Conservation (phyloP, 2,329 filamentous ascomycete genomes). For the Cyclaneusma minus region DNA sequence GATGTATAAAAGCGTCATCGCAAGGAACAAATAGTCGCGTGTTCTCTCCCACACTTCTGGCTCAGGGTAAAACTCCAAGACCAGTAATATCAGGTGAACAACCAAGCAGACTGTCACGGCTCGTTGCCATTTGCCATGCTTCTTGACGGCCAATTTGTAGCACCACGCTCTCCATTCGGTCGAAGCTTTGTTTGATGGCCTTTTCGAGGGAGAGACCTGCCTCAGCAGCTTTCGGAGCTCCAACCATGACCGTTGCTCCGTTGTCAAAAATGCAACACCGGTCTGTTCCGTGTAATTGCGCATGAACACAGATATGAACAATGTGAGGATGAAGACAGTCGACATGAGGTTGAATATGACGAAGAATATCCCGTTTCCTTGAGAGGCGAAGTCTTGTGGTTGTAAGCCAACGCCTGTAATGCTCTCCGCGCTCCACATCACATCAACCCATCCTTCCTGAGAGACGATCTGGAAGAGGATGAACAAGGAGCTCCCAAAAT, state of each 20-base stretch:
- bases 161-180: conserved; percentile 83
- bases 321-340: conserved; percentile 87
- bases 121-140: conserved; percentile 82
- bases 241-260: conserved; percentile 92
- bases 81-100: conserved; percentile 67
- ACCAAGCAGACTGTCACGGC: conserved; percentile 67
- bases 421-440: conserved; percentile 70
- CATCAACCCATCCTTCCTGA: conserved; percentile 93
- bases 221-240: conserved; percentile 82
- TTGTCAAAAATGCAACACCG: conserved; percentile 86
- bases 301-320: conserved; percentile 99
- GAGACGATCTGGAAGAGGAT: conserved; percentile 98
- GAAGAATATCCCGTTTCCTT: conserved; percentile 88
- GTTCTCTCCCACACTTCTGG: conserved; percentile 51
- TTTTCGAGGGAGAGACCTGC: conserved; percentile 89
- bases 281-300: conserved; percentile 98
- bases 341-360: conserved; percentile 91
- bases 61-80: conserved; percentile 75
- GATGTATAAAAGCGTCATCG: conserved; percentile 69
- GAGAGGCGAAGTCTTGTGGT: conserved; percentile 49
- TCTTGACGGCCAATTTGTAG: conserved; percentile 85
- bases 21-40: conserved; percentile 64
- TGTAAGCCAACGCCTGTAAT: conserved; percentile 67
- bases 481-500: conserved; percentile 86
- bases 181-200: conserved; percentile 64